Evolutionary conservation across 2,329 filamentous ascomycete genomes (phyloP), one percentile per base, ranked within the genome.

Genomic region (Tolypocladium paradoxum): DNA sequence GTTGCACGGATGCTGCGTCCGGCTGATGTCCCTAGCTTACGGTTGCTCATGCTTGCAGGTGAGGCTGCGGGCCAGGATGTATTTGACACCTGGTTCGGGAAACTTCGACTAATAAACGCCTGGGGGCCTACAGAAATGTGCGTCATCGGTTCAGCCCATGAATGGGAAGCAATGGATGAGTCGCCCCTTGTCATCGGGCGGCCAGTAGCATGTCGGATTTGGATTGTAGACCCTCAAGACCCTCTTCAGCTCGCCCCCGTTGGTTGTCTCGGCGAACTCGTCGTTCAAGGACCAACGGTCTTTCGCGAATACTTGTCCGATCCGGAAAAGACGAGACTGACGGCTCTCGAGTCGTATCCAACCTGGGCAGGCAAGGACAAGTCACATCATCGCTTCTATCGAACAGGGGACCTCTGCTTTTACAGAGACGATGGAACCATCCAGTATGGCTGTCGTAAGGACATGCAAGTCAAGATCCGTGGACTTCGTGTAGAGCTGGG

Each of bases 261-360:
- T 2, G 53, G 53, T 9, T 54, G 51, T 16, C 24, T 52, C 3
- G 53, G 55, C n/a, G 55, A 56, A 22, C 38, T 56, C 7, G 54
- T 52, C 22, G 43, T 56, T 18, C 54, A 60, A 20, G 57, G 58
- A 1, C 76, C 76, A 3, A 54, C 56, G 2, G 47, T 81, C 8
- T 74, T 72, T 24, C 65, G 71, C 31, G 75, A 76, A 40, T 81
- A 81, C 51, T 48, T 59, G 3, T 50, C 51, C 6, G 55, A 59
- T 31, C 27, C 46, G 3, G 43, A 38, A 14, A 57, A 54, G 47
- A 59, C 57, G 2, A 40, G 20, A 22, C 12, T 24, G 54, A 56
- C 31, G 49, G 48, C 1, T 43, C 54, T 0, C 51, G 27, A 36
- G 52, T 27, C 40, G 27, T 20, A 43, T 18, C 11, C 49, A 53